Evolutionary conservation across 768 basidiomycete species (phyloP).

Genomic region (Suillus variegatus): DNA sequence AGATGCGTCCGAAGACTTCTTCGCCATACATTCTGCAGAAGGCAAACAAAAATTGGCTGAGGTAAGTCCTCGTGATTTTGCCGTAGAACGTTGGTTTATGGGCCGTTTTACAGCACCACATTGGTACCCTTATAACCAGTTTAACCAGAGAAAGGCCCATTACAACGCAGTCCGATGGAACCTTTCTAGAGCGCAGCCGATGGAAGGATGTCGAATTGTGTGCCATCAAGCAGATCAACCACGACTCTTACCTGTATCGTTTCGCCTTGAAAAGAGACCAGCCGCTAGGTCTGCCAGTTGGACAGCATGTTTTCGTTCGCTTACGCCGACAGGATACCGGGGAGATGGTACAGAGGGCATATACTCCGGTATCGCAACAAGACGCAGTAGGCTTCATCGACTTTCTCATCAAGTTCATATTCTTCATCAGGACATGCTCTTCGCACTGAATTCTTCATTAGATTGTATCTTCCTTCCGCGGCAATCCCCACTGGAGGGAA

Average conservation of each 20-base stretch:
- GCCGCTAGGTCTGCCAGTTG: conserved; percentile 54
- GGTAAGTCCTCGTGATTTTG: conserved; percentile 20
- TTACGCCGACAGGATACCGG: conserved; percentile 40
- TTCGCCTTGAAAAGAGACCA: conserved; percentile 46
- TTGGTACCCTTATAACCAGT: conserved; percentile 45
- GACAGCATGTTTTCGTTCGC: conserved; percentile 60
- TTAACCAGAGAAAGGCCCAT: conserved; percentile 2
- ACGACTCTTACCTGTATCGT: conserved; percentile 51
- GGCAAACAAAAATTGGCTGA: conserved; percentile 46
- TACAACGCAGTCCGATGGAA: conserved; percentile 10
- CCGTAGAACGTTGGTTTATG: conserved; percentile 11
- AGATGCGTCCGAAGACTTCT: conserved; percentile 65
- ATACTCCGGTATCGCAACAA: conserved; percentile 55
- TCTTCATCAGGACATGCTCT: not conserved
- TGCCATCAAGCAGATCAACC: conserved; percentile 41
- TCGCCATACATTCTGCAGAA: conserved; percentile 60
- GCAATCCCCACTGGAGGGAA: conserved; percentile 47
- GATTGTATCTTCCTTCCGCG: conserved; percentile 44
- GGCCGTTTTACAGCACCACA: conserved; percentile 37
- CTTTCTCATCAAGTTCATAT: conserved; percentile 50
- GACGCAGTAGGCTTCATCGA: conserved; percentile 49
- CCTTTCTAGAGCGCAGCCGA: conserved; percentile 45
- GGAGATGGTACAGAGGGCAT: conserved; percentile 56
- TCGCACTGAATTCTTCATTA: conserved; percentile 19
- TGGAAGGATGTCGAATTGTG: conserved; percentile 51